Base-by-base conservation (phyloP, 192 early-diverging fungal species). In the Coemansia sp. region DNA sequence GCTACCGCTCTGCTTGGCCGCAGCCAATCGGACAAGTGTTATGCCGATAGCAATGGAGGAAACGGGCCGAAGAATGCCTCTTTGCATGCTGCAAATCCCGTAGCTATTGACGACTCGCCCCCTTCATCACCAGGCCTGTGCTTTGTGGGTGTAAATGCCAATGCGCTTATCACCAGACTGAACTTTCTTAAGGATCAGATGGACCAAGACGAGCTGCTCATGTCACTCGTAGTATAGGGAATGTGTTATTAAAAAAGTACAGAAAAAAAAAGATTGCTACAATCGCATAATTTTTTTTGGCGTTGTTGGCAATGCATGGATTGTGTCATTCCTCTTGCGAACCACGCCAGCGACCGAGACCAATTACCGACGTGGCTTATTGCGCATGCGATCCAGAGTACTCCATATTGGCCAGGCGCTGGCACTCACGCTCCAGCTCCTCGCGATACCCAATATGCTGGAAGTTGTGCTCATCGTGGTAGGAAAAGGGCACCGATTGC, bases 121-220 rank as follows among this genome's bases (percentile, higher is more conserved):
- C 46, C 21, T 13, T 39, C 16, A 2, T 34, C 63, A 28, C 56
- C 51, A 10, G 51, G 51, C 51, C 51, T 55, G 51, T 55, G 48
- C 18, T 81, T 55, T 60, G 34, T 46, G 11, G 79, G 79, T 31
- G 70, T 82, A 18, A 82, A 82, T 53, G 74, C 79, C 3, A 45
- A 67, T 20, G 79, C 79, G 10, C 70, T 82, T 56, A 67, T 65
- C 40, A 73, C 71, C 23, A 62, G 79, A 11, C 74, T 82, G 14
- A 67, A 56, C 62, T 82, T 76, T 63, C 53, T 82, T 6, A 76
- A 82, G 53, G 63, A 73, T 5, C 70, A 82, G 58, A 72, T 82
- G 63, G 74, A 82, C 38, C 79, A 82, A 21, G 59, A 67, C 39
- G 79, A 82, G 58, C 36, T 67, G 33, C 50, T 74, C 9, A 59